phyloP scores from a whole-genome alignment of 768 basidiomycete genomes.

The Mycena galopus region DNA sequence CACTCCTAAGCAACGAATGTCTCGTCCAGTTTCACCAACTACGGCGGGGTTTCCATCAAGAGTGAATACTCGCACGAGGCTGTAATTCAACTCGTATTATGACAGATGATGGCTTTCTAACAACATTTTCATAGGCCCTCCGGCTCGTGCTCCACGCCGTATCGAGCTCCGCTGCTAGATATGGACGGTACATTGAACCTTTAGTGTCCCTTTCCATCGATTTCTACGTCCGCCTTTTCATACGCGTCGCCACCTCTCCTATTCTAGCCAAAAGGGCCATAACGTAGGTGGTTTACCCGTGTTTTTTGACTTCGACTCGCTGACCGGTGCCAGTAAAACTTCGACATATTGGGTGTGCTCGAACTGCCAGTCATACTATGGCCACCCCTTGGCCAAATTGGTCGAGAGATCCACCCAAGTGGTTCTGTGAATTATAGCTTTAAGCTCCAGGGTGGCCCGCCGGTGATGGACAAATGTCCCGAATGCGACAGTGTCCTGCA shows the following conservation, averaged over 20 bases:
- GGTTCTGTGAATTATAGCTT: conserved; percentile 74
- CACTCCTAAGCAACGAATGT: not conserved
- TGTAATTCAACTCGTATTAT: conserved; percentile 53
- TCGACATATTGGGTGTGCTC: conserved; percentile 88
- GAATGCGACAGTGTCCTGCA: conserved; percentile 87
- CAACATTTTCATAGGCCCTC: conserved; percentile 71
- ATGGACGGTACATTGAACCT: conserved; percentile 93
- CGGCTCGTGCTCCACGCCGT: conserved; percentile 91
- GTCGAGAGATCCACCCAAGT: conserved; percentile 67
- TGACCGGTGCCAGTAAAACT: conserved; percentile 74
- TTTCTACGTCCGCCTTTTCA: conserved; percentile 95
- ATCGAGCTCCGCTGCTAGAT: conserved; percentile 89
- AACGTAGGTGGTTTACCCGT: conserved; percentile 63
- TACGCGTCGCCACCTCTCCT: conserved; percentile 80
- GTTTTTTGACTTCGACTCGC: conserved; percentile 3
- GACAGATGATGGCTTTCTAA: conserved; percentile 1
- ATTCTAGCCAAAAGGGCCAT: conserved; percentile 87
- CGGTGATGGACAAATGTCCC: conserved; percentile 76
- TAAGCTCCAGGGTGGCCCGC: conserved; percentile 80
- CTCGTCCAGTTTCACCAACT: conserved; percentile 87
- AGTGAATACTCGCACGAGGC: conserved; percentile 97
- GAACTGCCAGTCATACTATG: conserved; percentile 84
- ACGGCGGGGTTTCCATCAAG: conserved; percentile 91
- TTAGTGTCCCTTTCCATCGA: conserved; percentile 94
- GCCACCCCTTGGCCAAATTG: conserved; percentile 87